A percentile compares a stretch with the other conserved stretches of the same genome.
Evolutionary conservation across 805 yeast species (phyloP).

Genomic region (Metschnikowia anglica): DNA sequence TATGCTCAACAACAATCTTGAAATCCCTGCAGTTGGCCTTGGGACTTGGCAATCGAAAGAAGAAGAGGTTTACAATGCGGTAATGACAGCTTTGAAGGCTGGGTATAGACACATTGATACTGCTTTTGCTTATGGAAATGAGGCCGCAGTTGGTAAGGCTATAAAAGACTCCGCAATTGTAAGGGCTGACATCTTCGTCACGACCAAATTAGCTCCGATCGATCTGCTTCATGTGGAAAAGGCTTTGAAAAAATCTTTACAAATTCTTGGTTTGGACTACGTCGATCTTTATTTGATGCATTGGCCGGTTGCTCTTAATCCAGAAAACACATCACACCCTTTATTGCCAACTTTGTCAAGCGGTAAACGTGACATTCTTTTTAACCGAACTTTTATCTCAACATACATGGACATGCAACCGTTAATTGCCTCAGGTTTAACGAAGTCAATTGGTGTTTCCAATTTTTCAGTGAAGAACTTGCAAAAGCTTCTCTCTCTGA

Average conservation of each 20-base stretch:
- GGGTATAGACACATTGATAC: conserved; percentile 53
- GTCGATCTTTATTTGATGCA: conserved; percentile 78
- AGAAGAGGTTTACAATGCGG: conserved; percentile 58
- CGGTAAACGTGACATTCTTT: conserved; percentile 36
- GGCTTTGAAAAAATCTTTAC: conserved; percentile 58
- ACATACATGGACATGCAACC: conserved; percentile 67
- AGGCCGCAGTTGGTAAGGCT: conserved; percentile 58
- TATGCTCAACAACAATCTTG: conserved; percentile 54
- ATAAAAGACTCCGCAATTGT: conserved; percentile 58
- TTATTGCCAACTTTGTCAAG: conserved; percentile 34
- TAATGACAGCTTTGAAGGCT: conserved; percentile 54
- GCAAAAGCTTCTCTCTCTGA: conserved; percentile 47
- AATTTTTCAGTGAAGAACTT: conserved; percentile 60
- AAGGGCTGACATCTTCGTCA: conserved; percentile 63
- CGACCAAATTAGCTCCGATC: conserved; percentile 67
- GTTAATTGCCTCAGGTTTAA: conserved; percentile 49
- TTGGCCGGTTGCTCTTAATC: conserved; percentile 69
- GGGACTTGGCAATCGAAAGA: conserved; percentile 70
- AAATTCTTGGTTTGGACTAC: conserved; percentile 67
- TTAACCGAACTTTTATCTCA: conserved; percentile 45
- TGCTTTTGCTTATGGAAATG: conserved; percentile 58
- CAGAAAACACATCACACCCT: conserved; percentile 34
- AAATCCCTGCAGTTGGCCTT: conserved; percentile 66
- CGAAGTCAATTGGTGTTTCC: conserved; percentile 73
- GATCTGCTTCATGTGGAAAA: conserved; percentile 50